Evolutionary conservation across 768 basidiomycete genomes (phyloP).

Genomic region (Pleurotus ostreatus): DNA sequence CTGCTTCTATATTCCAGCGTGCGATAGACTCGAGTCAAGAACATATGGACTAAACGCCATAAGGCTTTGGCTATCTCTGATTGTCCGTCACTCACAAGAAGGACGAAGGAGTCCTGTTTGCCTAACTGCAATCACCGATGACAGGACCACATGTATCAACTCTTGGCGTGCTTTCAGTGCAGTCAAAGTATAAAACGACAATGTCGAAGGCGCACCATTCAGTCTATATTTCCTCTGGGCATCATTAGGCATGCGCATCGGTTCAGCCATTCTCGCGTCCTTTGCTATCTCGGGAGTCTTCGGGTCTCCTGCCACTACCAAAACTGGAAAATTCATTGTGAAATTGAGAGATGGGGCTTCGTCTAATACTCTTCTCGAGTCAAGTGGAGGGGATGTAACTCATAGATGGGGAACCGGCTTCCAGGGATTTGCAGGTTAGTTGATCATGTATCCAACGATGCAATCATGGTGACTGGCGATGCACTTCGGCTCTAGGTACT

Average conservation of each 20-base stretch:
- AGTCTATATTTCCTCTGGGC: too few species aligned
- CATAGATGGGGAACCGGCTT: conserved; percentile 22
- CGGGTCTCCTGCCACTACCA: neutral
- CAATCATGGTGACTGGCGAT: neutral
- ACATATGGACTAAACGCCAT: too few species aligned
- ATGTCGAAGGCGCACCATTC: too few species aligned
- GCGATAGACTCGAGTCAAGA: too few species aligned
- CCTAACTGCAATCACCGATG: too few species aligned
- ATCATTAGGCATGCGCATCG: neutral
- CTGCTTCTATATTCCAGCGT: too few species aligned
- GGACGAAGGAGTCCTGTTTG: too few species aligned
- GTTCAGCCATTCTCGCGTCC: neutral
- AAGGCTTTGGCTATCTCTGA: too few species aligned
- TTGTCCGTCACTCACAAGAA: too few species aligned
- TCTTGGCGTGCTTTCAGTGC: too few species aligned
- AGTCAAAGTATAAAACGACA: too few species aligned
- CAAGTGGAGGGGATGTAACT: conserved; percentile 7
- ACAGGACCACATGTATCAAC: too few species aligned
- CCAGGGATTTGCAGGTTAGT: conserved; percentile 28
- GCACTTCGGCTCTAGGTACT: neutral
- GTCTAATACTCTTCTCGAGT: conserved; percentile 13
- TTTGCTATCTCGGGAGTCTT: neutral
- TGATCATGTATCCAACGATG: neutral
- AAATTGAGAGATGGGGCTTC: conserved; percentile 24
- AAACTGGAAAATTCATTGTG: conserved; percentile 16